Conservation (phyloP, 257 asterid genomes). For the Ehretia macrophylla region DNA sequence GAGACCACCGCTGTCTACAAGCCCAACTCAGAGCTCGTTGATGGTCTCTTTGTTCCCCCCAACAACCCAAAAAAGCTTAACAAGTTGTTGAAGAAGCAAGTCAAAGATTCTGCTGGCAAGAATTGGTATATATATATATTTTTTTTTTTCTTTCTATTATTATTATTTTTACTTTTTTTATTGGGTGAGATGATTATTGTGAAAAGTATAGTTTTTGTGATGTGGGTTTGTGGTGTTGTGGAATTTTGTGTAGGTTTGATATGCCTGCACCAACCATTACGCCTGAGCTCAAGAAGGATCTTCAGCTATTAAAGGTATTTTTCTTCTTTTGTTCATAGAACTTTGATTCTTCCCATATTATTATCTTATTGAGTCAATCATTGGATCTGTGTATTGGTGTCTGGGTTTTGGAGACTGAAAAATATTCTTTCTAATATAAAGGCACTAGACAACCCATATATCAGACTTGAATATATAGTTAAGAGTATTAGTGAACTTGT, state of each 20-base stretch:
- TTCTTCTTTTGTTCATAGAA: neutral
- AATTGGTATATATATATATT: conserved; percentile 42
- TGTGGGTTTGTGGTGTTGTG: neutral
- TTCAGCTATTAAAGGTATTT: conserved; percentile 70
- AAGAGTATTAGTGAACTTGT: no score
- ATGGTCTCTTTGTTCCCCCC: conserved; percentile 87
- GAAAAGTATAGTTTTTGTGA: no score
- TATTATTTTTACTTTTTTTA: neutral
- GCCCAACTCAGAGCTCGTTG: conserved; percentile 54
- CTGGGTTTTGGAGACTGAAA: no score
- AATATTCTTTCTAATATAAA: no score
- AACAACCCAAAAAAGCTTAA: conserved; percentile 66
- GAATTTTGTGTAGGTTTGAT: conserved; percentile 59
- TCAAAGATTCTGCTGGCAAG: conserved; percentile 86
- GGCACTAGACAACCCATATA: no score
- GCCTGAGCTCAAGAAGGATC: conserved; percentile 83
- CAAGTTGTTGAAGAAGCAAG: conserved; percentile 56
- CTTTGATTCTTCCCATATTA: neutral
- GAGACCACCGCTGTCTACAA: conserved; percentile 22
- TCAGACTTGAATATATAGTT: no score
- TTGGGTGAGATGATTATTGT: neutral
- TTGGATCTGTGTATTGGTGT: no score
- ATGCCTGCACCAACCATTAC: conserved; percentile 89
- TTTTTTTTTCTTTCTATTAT: neutral
- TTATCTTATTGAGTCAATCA: neutral